A percentile compares a stretch with the other conserved stretches of the same genome.
These are phyloP conservation scores for Groenewaldozyma salmanticensis DNA, from an alignment of 805 yeast species.

Conservation along the genomic window DNA sequence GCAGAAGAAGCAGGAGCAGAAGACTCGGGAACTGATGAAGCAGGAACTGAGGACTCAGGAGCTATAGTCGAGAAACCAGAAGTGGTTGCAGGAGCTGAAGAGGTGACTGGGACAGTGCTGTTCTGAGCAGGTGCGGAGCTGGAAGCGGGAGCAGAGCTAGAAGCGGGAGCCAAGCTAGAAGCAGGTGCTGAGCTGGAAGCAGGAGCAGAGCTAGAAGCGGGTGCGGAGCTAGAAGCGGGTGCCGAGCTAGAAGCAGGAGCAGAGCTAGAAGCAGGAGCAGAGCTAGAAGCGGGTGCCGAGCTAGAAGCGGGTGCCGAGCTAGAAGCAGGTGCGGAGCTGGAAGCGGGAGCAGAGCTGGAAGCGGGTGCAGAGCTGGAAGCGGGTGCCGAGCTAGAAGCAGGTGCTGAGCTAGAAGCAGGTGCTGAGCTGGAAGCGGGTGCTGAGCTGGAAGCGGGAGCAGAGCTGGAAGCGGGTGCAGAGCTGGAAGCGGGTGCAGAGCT, in stretches of 20 bases:
- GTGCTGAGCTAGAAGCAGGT: not conserved
- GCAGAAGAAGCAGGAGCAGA: not conserved
- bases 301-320: not conserved
- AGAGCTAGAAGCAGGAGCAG: not conserved
- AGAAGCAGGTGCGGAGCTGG: not conserved
- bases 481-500: not conserved
- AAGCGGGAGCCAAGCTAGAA: no score
- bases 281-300: not conserved
- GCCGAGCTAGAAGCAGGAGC: not conserved
- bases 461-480: not conserved
- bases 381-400: not conserved
- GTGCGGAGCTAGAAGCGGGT: not conserved
- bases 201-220: not conserved
- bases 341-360: not conserved
- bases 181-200: not conserved
- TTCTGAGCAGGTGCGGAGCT: not conserved
- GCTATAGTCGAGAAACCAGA: no score
- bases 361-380: not conserved
- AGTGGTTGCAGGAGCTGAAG: not conserved
- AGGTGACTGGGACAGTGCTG: not conserved
- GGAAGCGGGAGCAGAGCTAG: no score
- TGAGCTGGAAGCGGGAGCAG: not conserved
- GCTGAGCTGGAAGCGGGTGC: not conserved
- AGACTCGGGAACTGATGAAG: conserved; percentile 1
- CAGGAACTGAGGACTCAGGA: not conserved